phyloP scores from a whole-genome alignment of 2,329 filamentous ascomycete genomes.

The Neofusicoccum parvum region DNA sequence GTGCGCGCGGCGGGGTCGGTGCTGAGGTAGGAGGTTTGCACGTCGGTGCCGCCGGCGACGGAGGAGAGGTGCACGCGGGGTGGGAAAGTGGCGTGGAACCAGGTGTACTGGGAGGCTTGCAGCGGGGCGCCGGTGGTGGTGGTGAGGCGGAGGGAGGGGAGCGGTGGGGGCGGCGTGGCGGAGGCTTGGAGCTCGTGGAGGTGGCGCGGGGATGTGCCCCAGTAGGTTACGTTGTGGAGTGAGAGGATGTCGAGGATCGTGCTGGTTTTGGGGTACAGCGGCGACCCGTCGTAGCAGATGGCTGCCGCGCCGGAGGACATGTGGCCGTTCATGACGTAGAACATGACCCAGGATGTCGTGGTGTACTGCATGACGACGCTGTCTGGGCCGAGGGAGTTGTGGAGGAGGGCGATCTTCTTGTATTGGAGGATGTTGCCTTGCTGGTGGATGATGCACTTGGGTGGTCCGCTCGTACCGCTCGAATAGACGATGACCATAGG shows the following conservation, averaged over 20 bases:
- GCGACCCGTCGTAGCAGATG: conserved; percentile 81
- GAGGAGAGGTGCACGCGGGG: conserved; percentile 67
- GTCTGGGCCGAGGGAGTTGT: conserved; percentile 45
- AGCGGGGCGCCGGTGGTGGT: conserved; percentile 82
- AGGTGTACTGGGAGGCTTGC: conserved; percentile 74
- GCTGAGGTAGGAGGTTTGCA: background rate
- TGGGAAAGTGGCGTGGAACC: conserved; percentile 79
- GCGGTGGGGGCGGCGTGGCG: conserved; percentile 55
- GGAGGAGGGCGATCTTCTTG: conserved; percentile 47
- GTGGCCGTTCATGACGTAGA: background rate
- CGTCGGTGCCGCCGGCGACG: conserved; percentile 67
- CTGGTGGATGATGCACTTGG: conserved; percentile 50
- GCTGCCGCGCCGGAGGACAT: conserved; percentile 62
- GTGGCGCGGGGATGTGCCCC: conserved; percentile 78
- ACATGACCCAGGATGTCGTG: conserved; percentile 52
- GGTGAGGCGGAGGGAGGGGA: conserved; percentile 64
- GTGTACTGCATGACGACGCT: conserved; percentile 51
- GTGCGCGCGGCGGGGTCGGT: conserved; percentile 62
- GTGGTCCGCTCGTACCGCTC: conserved; percentile 47
- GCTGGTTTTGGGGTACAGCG: conserved; percentile 69
- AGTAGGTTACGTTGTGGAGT: conserved; percentile 67
- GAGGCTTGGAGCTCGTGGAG: conserved; percentile 58
- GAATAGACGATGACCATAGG: conserved; percentile 50
- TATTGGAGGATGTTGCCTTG: conserved; percentile 48
- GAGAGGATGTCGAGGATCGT: conserved; percentile 65